phyloP scores from a whole-genome alignment of 352 stramenopile genomes.

The Pythium guiyangense region DNA sequence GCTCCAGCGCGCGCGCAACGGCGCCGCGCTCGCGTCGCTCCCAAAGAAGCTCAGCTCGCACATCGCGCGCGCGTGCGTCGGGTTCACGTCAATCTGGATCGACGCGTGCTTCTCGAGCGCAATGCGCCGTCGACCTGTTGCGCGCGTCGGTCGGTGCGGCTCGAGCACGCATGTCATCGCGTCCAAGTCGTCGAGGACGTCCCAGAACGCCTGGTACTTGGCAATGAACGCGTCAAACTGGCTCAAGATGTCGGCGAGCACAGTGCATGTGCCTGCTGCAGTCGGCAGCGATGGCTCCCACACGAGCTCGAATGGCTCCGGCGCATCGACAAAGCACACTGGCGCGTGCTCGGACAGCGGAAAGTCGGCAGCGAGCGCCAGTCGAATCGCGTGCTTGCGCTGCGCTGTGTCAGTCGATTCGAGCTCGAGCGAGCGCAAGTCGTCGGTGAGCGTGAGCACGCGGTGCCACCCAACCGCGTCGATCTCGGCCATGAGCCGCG shows the following conservation, averaged over 20 bases:
- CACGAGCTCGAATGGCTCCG: constrained; percentile 32
- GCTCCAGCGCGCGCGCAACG: constrained; percentile 56
- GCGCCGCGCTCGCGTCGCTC: constrained; percentile 45
- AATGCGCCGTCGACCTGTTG: constrained; percentile 53
- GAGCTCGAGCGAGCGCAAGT: constrained; percentile 52
- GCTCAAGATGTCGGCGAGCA: constrained; percentile 19
- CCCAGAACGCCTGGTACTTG: constrained; percentile 76
- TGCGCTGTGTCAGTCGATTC: constrained; percentile 29
- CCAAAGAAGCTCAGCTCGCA: constrained; percentile 78
- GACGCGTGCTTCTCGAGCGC: constrained; percentile 67
- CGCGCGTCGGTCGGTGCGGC: constrained; percentile 58
- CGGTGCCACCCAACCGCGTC: constrained; percentile 56
- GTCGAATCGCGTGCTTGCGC: constrained; percentile 37
- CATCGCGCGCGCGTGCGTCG: constrained; percentile 29
- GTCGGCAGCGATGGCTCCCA: background rate
- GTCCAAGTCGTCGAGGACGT: constrained; percentile 73
- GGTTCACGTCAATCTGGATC: constrained; percentile 66
- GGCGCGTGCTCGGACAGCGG: constrained; percentile 18
- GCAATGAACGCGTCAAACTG: constrained; percentile 57
- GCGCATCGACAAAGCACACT: constrained; percentile 45
- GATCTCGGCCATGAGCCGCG: constrained; percentile 51
- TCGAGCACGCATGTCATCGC: constrained; percentile 70
- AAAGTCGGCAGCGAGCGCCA: constrained; percentile 43
- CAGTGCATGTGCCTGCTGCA: background rate
- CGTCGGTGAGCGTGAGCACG: constrained; percentile 49